Conservation (phyloP, 2,329 filamentous ascomycete genomes). For the Alternaria dauci region DNA sequence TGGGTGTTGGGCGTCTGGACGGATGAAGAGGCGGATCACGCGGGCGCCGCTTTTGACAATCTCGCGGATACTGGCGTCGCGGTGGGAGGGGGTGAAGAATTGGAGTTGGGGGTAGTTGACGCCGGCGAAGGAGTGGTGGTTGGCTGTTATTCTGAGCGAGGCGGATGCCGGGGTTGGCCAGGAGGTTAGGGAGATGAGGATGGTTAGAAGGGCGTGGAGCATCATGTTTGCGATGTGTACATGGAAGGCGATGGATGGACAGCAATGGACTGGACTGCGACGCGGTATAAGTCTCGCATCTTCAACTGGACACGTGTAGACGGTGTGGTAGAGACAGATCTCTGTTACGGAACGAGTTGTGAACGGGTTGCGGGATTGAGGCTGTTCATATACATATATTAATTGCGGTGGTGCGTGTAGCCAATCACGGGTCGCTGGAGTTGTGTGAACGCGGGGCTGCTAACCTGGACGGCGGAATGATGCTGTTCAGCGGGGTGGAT, state of each 20-base stretch:
- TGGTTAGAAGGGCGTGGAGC: constrained; percentile 28
- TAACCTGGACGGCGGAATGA: constrained; percentile 18
- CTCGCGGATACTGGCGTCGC: constrained; percentile 41
- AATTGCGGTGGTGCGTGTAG: constrained; percentile 33
- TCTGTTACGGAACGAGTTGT: constrained; percentile 30
- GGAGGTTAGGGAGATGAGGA: constrained; percentile 25
- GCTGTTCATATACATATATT: constrained; percentile 50
- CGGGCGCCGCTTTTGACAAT: constrained; percentile 42
- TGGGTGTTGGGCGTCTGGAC: constrained; percentile 37
- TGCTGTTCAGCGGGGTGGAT: not conserved
- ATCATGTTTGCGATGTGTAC: constrained; percentile 30
- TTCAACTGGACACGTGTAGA: constrained; percentile 47
- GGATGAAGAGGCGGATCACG: constrained; percentile 47
- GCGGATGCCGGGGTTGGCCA: constrained; percentile 24
- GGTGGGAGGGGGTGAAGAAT: constrained; percentile 36
- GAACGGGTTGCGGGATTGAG: constrained; percentile 40
- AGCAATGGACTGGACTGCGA: constrained; percentile 16
- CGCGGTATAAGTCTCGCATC: constrained; percentile 32
- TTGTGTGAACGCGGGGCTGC: not conserved
- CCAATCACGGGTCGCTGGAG: constrained; percentile 34
- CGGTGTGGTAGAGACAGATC: constrained; percentile 35
- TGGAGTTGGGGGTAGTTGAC: constrained; percentile 47
- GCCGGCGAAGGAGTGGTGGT: constrained; percentile 46
- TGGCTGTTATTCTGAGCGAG: constrained; percentile 39
- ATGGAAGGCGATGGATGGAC: constrained; percentile 10